phyloP scores from a whole-genome alignment of 164 flowering plant species.

The Liquidambar formosana region DNA sequence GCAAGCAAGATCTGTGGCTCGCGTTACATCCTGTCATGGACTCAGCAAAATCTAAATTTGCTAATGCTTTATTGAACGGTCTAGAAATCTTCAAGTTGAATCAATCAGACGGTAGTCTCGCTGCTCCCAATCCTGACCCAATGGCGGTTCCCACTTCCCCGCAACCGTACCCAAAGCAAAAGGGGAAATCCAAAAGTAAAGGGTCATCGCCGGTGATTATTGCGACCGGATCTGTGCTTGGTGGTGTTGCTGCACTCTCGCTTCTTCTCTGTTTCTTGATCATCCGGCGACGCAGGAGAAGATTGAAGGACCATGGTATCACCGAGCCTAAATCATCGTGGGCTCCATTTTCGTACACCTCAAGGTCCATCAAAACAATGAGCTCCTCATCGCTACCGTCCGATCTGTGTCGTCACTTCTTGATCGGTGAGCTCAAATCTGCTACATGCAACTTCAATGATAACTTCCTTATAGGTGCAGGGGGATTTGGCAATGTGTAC shows the following conservation, averaged over 20 bases:
- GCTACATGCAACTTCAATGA: slow-evolving; percentile 34
- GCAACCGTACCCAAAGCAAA: neutral
- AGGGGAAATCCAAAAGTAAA: neutral
- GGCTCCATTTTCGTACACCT: slow-evolving; percentile 12
- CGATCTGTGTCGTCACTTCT: slow-evolving; percentile 23
- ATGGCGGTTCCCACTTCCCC: neutral
- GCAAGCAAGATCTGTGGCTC: slow-evolving; percentile 17
- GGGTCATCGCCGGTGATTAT: neutral
- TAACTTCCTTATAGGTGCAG: slow-evolving; percentile 18
- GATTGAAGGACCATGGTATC: neutral
- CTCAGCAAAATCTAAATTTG: neutral
- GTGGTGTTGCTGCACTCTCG: neutral
- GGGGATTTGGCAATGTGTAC: slow-evolving; percentile 37
- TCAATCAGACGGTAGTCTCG: slow-evolving; percentile 22
- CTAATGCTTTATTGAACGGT: slow-evolving; percentile 46
- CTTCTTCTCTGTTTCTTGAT: neutral
- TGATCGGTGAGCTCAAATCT: slow-evolving; percentile 16
- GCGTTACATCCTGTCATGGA: slow-evolving; percentile 29
- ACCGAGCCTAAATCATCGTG: slow-evolving; percentile 5
- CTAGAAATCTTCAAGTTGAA: slow-evolving; percentile 52
- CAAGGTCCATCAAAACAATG: neutral
- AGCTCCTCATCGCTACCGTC: slow-evolving; percentile 13
- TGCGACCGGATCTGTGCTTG: neutral
- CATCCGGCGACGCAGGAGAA: neutral
- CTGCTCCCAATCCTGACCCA: slow-evolving; percentile 20